Conservation (phyloP, 768 basidiomycete genomes). For the Arthromyces matolae region DNA sequence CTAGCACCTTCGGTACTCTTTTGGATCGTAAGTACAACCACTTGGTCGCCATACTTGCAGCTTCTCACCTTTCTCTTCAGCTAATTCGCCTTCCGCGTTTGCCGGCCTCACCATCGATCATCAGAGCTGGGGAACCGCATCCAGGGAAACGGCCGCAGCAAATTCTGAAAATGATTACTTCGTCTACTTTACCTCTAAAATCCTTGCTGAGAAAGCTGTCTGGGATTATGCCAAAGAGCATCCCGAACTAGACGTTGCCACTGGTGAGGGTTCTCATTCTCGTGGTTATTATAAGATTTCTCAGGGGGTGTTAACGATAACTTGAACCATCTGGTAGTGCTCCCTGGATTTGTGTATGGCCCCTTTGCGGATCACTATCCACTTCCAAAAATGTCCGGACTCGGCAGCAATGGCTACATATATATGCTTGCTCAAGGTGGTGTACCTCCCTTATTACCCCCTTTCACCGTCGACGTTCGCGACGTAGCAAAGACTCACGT, state of each 20-base stretch:
- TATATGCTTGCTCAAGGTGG: slow-evolving; percentile 25
- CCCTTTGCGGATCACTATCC: slow-evolving; percentile 32
- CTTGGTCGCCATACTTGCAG: not conserved
- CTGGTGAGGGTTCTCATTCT: slow-evolving; percentile 29
- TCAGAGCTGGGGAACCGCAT: slow-evolving; percentile 32
- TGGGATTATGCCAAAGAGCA: slow-evolving; percentile 40
- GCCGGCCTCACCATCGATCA: slow-evolving; percentile 22
- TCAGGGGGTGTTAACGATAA: too few species aligned
- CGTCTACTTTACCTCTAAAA: slow-evolving; percentile 40
- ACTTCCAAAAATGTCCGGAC: slow-evolving; percentile 19
- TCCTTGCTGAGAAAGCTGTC: slow-evolving; percentile 36
- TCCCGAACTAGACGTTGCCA: slow-evolving; percentile 35
- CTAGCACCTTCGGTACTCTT: slow-evolving; percentile 30
- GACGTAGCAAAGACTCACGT: slow-evolving; percentile 34
- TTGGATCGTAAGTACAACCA: slow-evolving; percentile 24
- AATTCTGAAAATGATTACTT: slow-evolving; percentile 26
- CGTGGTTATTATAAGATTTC: not conserved
- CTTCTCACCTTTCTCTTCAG: slow-evolving; percentile 5
- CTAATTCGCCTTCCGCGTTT: slow-evolving; percentile 19
- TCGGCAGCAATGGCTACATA: slow-evolving; percentile 30
- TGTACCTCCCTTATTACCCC: slow-evolving; percentile 19
- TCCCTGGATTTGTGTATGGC: slow-evolving; percentile 36
- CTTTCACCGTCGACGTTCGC: slow-evolving; percentile 33
- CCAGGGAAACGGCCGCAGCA: slow-evolving; percentile 27
- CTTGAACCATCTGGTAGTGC: slow-evolving; percentile 26